Evolutionary conservation across 495 filamentous ascomycete genomes (phyloP), one percentile per base, ranked within the genome.

Genomic region (Lasiosphaeriaceae sp.): DNA sequence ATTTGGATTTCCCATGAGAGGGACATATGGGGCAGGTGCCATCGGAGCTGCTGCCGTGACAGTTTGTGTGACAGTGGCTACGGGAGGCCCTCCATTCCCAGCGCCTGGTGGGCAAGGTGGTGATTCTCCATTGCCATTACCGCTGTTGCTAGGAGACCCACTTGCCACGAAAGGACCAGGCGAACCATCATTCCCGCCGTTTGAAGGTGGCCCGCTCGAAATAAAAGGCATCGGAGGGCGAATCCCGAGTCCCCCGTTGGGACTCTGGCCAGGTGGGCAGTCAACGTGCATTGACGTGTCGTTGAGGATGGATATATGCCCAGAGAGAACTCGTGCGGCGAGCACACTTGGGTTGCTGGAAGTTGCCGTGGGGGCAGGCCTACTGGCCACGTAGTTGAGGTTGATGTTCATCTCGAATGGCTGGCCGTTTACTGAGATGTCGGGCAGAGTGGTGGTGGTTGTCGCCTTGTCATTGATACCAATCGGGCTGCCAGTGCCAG

Each of bases 391-490:
- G 24, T 65, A 65, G 50, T 59, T 51, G 44, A 65, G 52, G 44
- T 61, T 65, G 58, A 65, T 65, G 58, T 59, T 61, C 55, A 65
- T 50, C 55, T 61, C 62, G 24, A 65, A 43, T 16, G 55, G 58
- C n/a, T 52, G 46, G 22, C 44, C 39, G 12, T 31, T 31, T 21
- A 11, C 11, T 22, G 31, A 19, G 22, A 20, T 23, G 19, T 50
- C 48, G 2, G 23, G 34, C n/a, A 35, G 24, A 43, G 46, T 22
- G 34, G n/a, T 35, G 39, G 46, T 29, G 12, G 29, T 20, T 17
- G 44, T 34, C 31, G 34, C 23, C 50, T 59, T 59, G n/a, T 53
- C 44, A 17, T 39, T 50, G 37, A 23, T 17, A 35, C 45, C 17
- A 16, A 54, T 17, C 9, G 46, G 35, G 39, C 8, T 52, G 52